Percentiles rank a stretch among this genome's conserved stretches.
Conservation (phyloP, 352 stramenopile genomes). For the Globisporangium paddicum region DNA sequence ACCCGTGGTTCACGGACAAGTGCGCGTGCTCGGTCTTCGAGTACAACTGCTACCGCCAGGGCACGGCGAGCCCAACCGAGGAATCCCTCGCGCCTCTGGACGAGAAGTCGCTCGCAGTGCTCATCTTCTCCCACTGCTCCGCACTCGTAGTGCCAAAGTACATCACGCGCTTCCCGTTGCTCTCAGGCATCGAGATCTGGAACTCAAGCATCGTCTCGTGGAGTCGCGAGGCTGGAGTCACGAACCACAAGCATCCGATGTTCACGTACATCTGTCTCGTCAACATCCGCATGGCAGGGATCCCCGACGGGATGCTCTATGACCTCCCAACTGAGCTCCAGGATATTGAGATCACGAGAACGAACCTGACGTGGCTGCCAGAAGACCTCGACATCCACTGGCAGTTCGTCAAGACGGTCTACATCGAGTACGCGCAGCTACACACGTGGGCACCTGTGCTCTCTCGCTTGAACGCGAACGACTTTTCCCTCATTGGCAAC, state of each 20-base stretch:
- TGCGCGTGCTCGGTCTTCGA: slow-evolving; percentile 17
- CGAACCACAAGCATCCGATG: background rate
- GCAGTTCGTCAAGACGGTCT: slow-evolving; percentile 13
- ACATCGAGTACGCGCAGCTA: slow-evolving; percentile 18
- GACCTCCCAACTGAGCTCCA: slow-evolving; percentile 13
- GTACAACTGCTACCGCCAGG: slow-evolving; percentile 10
- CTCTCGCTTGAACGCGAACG: slow-evolving; percentile 4
- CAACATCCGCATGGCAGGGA: slow-evolving; percentile 7
- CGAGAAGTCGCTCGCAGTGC: slow-evolving; percentile 8
- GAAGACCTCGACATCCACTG: slow-evolving; percentile 17
- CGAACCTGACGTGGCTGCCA: slow-evolving; percentile 17
- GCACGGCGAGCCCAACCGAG: background rate
- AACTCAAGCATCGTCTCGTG: slow-evolving; percentile 17
- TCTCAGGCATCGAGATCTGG: slow-evolving; percentile 25
- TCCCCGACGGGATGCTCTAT: slow-evolving; percentile 11
- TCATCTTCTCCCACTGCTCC: slow-evolving; percentile 20
- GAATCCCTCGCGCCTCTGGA: slow-evolving; percentile 13
- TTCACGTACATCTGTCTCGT: slow-evolving; percentile 23
- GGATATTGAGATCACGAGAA: slow-evolving; percentile 20
- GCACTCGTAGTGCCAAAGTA: slow-evolving; percentile 11
- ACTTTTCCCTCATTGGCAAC: slow-evolving; percentile 23
- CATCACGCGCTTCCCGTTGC: slow-evolving; percentile 14
- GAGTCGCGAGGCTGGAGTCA: slow-evolving; percentile 11
- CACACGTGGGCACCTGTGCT: slow-evolving; percentile 4
- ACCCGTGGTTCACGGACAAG: slow-evolving; percentile 12